Evolutionary conservation across 495 filamentous ascomycete species (phyloP), one percentile per base, ranked within the genome.

Genomic region (Letharia columbiana): DNA sequence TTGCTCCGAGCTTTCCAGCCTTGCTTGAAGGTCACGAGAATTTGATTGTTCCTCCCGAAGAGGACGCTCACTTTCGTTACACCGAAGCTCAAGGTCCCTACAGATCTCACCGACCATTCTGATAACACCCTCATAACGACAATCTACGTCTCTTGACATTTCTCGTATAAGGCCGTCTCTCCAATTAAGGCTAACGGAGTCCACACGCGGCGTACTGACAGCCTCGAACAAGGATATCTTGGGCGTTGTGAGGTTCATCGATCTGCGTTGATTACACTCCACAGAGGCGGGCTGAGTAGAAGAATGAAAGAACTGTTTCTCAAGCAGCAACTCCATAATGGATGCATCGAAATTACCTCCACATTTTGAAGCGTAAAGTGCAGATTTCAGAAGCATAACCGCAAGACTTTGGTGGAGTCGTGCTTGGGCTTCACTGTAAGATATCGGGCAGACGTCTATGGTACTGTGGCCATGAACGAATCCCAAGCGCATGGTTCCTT

Each of bases 71-170:
- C 77, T 73, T 40, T 76, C 74, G 17, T 75, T 73, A 63, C 84
- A 86, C 23, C 84, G 78, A 59, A 75, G 73, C 65, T 87, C 84
- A 8, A 86, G 75, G 57, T 86, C 82, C 23, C 76, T 75, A 67
- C 84, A 86, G 23, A 80, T 74, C 20, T 79, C 75, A 52, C 79
- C 79, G 10, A 86, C 74, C 45, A 77, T 79, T 33, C 75, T 75
- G 33, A 85, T 72, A 37, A 84, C 71, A 35, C 66, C 69, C 18
- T 81, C 73, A 17, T 80, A 75, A 33, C 76, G 75, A 35, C 70
- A 65, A 3, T 70, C 69, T 12, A 78, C 73, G 69, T 74, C 75
- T 50, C 71, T 72, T 44, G 73, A 71, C 31, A 81, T 70, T 2
- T 75, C 68, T 18, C 76, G 71, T 3, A 72, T 69, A 8, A 86